Evolutionary conservation across 139 green algal species (phyloP).

Genomic region (Picochlorum sp.): DNA sequence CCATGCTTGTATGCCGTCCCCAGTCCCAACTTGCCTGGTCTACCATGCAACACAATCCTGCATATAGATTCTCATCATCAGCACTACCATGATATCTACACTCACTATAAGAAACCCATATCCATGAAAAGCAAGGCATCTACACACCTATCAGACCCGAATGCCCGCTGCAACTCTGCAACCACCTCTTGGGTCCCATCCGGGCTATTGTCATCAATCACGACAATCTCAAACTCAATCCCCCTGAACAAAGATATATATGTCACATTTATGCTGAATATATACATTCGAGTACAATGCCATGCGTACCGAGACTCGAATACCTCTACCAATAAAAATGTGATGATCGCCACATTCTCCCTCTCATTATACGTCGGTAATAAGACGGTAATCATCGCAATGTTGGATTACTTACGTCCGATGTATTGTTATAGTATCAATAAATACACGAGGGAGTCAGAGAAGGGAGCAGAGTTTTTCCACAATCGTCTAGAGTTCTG

Average conservation of each 20-base stretch:
- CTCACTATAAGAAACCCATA: too few relatives aligned
- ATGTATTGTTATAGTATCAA: too few relatives aligned
- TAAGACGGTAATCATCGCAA: slow-evolving; percentile 70
- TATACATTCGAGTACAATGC: neutral
- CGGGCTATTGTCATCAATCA: slow-evolving; percentile 91
- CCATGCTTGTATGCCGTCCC: slow-evolving; percentile 70
- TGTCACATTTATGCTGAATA: too few relatives aligned
- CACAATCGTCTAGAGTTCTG: too few relatives aligned
- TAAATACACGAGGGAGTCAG: too few relatives aligned
- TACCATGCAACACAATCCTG: slow-evolving; percentile 37
- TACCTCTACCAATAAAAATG: slow-evolving; percentile 70
- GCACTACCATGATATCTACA: too few relatives aligned
- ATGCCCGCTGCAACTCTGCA: slow-evolving; percentile 44
- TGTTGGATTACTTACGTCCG: too few relatives aligned
- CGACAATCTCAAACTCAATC: slow-evolving; percentile 74
- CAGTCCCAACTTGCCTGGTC: slow-evolving; percentile 73
- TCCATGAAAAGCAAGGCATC: too few relatives aligned
- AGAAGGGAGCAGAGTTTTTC: too few relatives aligned
- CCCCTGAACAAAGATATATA: slow-evolving; percentile 20
- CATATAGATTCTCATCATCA: too few relatives aligned
- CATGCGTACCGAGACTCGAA: slow-evolving; percentile 40
- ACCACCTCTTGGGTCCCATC: slow-evolving; percentile 84
- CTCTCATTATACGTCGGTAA: slow-evolving; percentile 96
- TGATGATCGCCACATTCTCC: slow-evolving; percentile 79
- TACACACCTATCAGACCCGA: slow-evolving; percentile 23